phyloP scores from a whole-genome alignment of 1,284 basidiomycete species.

The Paramarasmius palmivorus region DNA sequence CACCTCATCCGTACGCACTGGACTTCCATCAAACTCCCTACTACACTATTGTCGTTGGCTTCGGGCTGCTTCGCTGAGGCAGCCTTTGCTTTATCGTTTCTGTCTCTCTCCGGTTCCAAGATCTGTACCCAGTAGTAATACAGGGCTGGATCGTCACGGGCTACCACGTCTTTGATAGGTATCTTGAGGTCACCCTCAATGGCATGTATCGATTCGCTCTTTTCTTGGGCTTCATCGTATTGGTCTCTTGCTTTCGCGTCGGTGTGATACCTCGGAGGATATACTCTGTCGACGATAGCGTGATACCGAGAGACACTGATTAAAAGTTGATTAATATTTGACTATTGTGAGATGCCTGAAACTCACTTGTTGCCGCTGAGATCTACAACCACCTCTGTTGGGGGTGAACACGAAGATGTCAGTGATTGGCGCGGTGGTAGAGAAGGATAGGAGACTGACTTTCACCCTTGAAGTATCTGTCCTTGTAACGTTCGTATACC shows the following conservation, averaged over 20 bases:
- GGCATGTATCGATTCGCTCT: constrained; percentile 46
- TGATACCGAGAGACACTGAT: constrained; percentile 59
- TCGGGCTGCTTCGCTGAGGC: constrained; percentile 53
- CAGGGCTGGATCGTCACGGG: constrained; percentile 75
- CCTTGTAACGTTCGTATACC: constrained; percentile 93
- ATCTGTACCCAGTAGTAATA: constrained; percentile 92
- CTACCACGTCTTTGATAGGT: constrained; percentile 68
- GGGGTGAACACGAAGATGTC: constrained; percentile 6
- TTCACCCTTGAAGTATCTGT: constrained; percentile 91
- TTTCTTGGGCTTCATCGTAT: constrained; percentile 28
- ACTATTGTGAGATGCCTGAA: constrained; percentile 22
- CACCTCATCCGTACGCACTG: constrained; percentile 80
- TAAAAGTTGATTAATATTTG: constrained; percentile 7
- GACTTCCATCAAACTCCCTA: constrained; percentile 79
- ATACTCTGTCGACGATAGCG: constrained; percentile 74
- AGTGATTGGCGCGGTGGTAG: constrained; percentile 19
- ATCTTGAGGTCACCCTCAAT: constrained; percentile 82
- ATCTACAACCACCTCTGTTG: constrained; percentile 79
- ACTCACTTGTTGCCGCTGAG: constrained; percentile 78
- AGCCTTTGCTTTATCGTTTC: constrained; percentile 60
- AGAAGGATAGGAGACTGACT: constrained; percentile 52
- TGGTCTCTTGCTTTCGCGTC: constrained; percentile 45
- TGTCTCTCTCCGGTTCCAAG: constrained; percentile 72
- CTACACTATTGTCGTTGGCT: constrained; percentile 54
- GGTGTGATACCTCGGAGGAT: constrained; percentile 60